A percentile compares a stretch with the other conserved stretches of the same genome.
Evolutionary conservation across 768 basidiomycete genomes (phyloP).

Genomic region (Scleroderma bovista): DNA sequence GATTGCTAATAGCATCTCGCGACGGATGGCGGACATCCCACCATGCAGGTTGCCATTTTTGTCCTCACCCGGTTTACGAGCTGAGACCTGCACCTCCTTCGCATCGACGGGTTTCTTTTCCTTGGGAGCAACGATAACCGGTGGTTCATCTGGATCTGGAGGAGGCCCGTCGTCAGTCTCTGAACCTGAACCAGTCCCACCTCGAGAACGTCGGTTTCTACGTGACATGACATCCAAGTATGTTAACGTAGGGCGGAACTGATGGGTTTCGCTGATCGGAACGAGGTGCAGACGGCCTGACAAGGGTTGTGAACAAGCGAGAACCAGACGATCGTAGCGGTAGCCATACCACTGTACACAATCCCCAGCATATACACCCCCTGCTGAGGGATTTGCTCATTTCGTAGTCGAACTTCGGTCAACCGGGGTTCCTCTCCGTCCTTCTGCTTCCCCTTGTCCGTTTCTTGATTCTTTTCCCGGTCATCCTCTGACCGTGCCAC

Average conservation of each 20-base stretch:
- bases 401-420: constrained; percentile 64
- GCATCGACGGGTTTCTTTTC: constrained; percentile 58
- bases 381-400: constrained; percentile 62
- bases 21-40: constrained; percentile 61
- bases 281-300: constrained; percentile 68
- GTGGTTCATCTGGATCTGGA: constrained; percentile 70
- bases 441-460: constrained; percentile 35
- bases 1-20: constrained; percentile 74
- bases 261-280: constrained; percentile 73
- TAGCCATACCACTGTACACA: constrained; percentile 56
- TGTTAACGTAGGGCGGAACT: constrained; percentile 76
- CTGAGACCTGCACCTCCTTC: constrained; percentile 74
- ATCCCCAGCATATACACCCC: constrained; percentile 74
- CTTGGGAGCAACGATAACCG: constrained; percentile 41
- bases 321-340: not conserved
- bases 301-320: constrained; percentile 22
- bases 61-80: constrained; percentile 60
- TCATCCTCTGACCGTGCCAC: constrained; percentile 67
- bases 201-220: constrained; percentile 48
- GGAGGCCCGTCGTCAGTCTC: constrained; percentile 79
- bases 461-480: constrained; percentile 68
- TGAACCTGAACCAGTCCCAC: constrained; percentile 50
- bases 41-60: constrained; percentile 52
- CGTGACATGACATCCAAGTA: constrained; percentile 72
- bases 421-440: constrained; percentile 59